Evolutionary conservation across 495 filamentous ascomycete species (phyloP), one percentile per base, ranked within the genome.

Genomic region (Trypethelium eluteriae): DNA sequence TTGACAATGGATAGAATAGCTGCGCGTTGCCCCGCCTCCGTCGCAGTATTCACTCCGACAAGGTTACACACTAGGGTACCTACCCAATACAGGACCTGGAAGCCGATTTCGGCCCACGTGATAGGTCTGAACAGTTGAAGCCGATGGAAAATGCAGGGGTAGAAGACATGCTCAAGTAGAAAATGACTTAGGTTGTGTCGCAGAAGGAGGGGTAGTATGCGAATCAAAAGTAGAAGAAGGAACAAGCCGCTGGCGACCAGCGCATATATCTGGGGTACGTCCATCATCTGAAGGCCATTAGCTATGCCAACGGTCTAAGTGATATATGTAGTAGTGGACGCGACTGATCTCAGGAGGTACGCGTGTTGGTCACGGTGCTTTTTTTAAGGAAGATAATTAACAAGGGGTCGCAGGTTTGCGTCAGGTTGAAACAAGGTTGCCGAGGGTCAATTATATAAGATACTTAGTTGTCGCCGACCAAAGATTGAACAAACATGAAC

Each of bases 321-420:
- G 47, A 53, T 53, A 53, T 53, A 53, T 53, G 18, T 53, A 53
- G 47, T 25, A 53, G 16, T n/a, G n/a, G n/a, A n/a, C n/a, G n/a
- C n/a, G n/a, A n/a, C n/a, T n/a, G n/a, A n/a, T n/a, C n/a, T n/a
- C n/a, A n/a, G n/a, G n/a, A n/a, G n/a, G n/a, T n/a, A n/a, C n/a
- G n/a, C n/a, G n/a, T n/a, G n/a, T n/a, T n/a, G n/a, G n/a, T n/a
- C n/a, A n/a, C n/a, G n/a, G n/a, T n/a, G n/a, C n/a, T n/a, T n/a
- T n/a, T n/a, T n/a, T n/a, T n/a, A n/a, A n/a, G n/a, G n/a, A n/a
- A n/a, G n/a, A n/a, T n/a, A n/a, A n/a, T n/a, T n/a, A n/a, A 53
- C 16, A 53, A 53, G 16, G n/a, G 47, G 18, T n/a, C n/a, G n/a
- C n/a, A n/a, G n/a, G n/a, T n/a, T n/a, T n/a, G n/a, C n/a, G n/a